Evolutionary conservation across 208 protist species (phyloP), one percentile per base, ranked within the genome.

Genomic region (Leptomonas pyrrhocoris): DNA sequence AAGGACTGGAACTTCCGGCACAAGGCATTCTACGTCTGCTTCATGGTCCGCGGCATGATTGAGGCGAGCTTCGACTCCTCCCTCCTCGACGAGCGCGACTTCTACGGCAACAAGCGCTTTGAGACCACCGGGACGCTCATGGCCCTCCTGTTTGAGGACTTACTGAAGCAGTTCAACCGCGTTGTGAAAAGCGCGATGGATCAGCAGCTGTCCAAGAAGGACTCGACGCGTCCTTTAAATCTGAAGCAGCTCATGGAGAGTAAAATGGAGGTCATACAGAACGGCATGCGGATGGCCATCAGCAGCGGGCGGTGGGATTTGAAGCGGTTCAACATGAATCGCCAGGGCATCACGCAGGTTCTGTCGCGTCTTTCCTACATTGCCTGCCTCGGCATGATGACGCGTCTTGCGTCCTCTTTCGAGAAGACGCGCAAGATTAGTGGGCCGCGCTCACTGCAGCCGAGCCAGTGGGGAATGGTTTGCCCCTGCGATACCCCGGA

Each of bases 61-160:
- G 81, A 97, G 48, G 98, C 97, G 0, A 88, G 81, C 69, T 72
- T 88, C 25, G 97, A 99, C 72, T 49, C 83, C 8, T 81, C 80
- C 0, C 79, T 93, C 2, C 77, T 99, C 1, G 98, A 99, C 75
- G 98, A 99, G 74, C 95, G 97, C 46, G 99, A 99, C 79, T 99
- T 99, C 83, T 99, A 99, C 83, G 99, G 99, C 53, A 99, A 99
- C 85, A 99, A 99, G 80, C 87, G 98, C 19, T 94, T 99, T 25
- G 95, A 98, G 74, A 94, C 97, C 28, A 98, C 98, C 0, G 99
- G 99, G 11, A 94, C 97, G 50, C 86, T 99, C n/a, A 90, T 99
- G 71, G 94, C 94, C 8, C 84, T 99, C 1, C 82, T 99, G 15
- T 99, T 99, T 79, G 97, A 99, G 68, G 97, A 99, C 76, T 76